Conservation (phyloP, 352 stramenopile species). For the Globisporangium nodosum region DNA sequence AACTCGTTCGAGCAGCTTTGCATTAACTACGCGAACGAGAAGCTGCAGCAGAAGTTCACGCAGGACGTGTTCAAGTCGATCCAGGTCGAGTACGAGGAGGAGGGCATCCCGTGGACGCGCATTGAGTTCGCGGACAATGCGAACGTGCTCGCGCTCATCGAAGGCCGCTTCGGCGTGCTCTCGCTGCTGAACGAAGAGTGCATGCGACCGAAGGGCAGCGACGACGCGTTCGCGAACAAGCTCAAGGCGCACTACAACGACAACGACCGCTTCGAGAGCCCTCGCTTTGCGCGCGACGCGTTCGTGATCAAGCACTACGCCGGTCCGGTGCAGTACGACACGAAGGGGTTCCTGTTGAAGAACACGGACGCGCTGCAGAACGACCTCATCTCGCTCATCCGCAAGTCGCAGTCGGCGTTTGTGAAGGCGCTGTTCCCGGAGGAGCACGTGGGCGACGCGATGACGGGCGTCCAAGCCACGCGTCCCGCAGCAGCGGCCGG, state of each 20-base stretch:
- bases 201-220: constrained; percentile 84
- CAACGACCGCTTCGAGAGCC: constrained; percentile 72
- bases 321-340: constrained; percentile 89
- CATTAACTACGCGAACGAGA: constrained; percentile 92
- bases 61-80: constrained; percentile 89
- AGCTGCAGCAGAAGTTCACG: constrained; percentile 91
- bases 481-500: background rate
- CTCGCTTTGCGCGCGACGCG: constrained; percentile 63
- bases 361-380: constrained; percentile 93
- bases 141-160: constrained; percentile 84
- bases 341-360: constrained; percentile 92
- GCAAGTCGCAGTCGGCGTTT: constrained; percentile 58
- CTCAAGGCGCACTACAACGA: constrained; percentile 57
- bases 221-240: constrained; percentile 76
- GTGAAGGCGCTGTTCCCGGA: constrained; percentile 76
- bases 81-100: constrained; percentile 83
- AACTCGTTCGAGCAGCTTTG: constrained; percentile 94
- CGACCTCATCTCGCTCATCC: constrained; percentile 87
- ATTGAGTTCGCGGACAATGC: constrained; percentile 91
- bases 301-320: constrained; percentile 95
- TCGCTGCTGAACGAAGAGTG: constrained; percentile 88
- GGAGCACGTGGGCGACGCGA: constrained; percentile 47
- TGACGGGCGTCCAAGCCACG: constrained; percentile 27
- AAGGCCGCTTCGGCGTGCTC: constrained; percentile 85
- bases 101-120: constrained; percentile 92